Evolutionary conservation across 2,329 filamentous ascomycete genomes (phyloP).

Genomic region (Aspergillus carbonarius): DNA sequence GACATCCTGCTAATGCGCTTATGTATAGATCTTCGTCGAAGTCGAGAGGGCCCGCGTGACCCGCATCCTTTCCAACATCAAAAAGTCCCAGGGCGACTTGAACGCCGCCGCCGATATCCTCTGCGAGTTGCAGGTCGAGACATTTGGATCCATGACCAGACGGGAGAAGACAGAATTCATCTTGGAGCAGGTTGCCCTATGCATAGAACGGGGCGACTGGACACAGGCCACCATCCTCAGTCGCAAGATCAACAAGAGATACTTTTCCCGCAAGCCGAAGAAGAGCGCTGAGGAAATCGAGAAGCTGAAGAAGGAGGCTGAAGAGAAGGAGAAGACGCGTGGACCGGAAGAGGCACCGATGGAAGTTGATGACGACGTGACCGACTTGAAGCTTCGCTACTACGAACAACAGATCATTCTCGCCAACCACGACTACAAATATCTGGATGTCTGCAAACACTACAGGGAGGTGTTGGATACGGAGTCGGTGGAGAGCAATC

Average conservation of each 20-base stretch:
- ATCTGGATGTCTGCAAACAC: conserved; percentile 96
- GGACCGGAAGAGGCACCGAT: conserved; percentile 74
- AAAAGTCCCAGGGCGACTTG: conserved; percentile 90
- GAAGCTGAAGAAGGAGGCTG: conserved; percentile 83
- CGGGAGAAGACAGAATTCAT: conserved; percentile 99
- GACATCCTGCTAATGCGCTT: not conserved
- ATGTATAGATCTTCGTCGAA: conserved; percentile 84
- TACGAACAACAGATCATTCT: conserved; percentile 97
- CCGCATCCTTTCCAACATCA: conserved; percentile 93
- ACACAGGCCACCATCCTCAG: conserved; percentile 90
- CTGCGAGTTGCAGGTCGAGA: conserved; percentile 97
- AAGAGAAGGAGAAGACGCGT: conserved; percentile 71
- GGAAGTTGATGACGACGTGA: conserved; percentile 82
- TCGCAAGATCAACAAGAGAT: conserved; percentile 95
- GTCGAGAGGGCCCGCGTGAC: conserved; percentile 96
- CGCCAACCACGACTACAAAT: conserved; percentile 96
- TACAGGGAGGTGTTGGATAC: conserved; percentile 97
- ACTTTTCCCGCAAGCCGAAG: conserved; percentile 85
- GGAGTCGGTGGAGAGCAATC: conserved; percentile 88
- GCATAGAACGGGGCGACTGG: conserved; percentile 95
- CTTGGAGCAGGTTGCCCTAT: conserved; percentile 87
- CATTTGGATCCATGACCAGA: conserved; percentile 95
- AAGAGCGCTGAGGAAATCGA: conserved; percentile 85
- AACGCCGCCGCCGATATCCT: conserved; percentile 88
- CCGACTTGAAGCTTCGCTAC: conserved; percentile 90